phyloP scores from a whole-genome alignment of 257 asterid genomes.

The Solanum pimpinellifolium region DNA sequence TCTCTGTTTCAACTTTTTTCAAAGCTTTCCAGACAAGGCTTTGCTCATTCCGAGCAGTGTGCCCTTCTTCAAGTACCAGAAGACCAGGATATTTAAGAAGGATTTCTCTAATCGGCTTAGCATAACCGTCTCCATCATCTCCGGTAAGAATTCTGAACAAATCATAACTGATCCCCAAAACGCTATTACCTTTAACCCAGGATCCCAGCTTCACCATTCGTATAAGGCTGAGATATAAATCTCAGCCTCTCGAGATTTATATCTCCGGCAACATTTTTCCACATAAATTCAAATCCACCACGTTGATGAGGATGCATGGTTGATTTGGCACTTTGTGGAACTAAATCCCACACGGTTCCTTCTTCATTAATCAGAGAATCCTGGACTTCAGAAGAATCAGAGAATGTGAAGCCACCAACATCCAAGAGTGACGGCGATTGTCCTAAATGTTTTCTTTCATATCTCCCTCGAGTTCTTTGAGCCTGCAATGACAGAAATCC shows the following conservation, averaged over 20 bases:
- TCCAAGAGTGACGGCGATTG: neutral
- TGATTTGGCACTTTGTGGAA: slow-evolving; percentile 18
- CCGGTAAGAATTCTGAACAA: slow-evolving; percentile 43
- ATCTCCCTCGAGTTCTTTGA: slow-evolving; percentile 7
- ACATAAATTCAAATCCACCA: slow-evolving; percentile 53
- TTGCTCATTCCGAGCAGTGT: slow-evolving; percentile 55
- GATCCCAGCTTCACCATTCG: neutral
- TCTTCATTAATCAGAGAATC: neutral
- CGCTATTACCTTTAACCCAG: neutral
- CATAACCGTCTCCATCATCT: neutral
- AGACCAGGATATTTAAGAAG: slow-evolving; percentile 51
- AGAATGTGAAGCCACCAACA: neutral
- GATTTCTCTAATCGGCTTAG: slow-evolving; percentile 15
- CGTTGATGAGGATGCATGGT: slow-evolving; percentile 52
- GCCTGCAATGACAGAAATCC: slow-evolving; percentile 4
- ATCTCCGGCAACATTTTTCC: slow-evolving; percentile 64
- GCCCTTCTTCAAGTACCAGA: slow-evolving; percentile 81
- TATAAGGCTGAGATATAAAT: too few species aligned
- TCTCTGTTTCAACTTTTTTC: slow-evolving; percentile 25
- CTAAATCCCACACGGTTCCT: slow-evolving; percentile 47
- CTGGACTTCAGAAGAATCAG: neutral
- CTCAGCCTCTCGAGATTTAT: slow-evolving; percentile 24
- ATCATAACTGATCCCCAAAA: slow-evolving; percentile 42
- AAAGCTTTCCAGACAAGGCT: slow-evolving; percentile 49
- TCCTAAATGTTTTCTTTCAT: neutral